These are phyloP conservation scores for Leptodontidium sp. DNA, from an alignment of 2,329 filamentous ascomycete species.

Conservation along the genomic window DNA sequence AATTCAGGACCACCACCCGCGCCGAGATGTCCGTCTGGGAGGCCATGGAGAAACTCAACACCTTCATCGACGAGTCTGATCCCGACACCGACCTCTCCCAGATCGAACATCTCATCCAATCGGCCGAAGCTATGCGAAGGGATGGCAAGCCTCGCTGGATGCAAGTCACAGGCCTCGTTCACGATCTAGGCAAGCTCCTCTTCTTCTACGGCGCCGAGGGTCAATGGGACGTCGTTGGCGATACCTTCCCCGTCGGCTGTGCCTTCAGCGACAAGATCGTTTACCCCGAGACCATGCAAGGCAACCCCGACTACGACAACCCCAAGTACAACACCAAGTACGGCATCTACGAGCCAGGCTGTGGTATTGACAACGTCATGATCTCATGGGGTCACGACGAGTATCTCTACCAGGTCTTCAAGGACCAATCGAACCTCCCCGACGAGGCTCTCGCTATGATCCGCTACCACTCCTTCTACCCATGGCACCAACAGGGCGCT, in stretches of 20 bases:
- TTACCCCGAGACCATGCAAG: constrained; percentile 78
- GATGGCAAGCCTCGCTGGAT: constrained; percentile 87
- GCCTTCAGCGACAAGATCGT: constrained; percentile 80
- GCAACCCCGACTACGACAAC: constrained; percentile 78
- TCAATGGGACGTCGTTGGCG: constrained; percentile 93
- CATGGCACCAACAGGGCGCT: constrained; percentile 85
- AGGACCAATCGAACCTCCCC: constrained; percentile 81
- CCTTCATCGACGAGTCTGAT: constrained; percentile 88
- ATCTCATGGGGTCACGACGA: constrained; percentile 91
- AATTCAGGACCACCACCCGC: constrained; percentile 71
- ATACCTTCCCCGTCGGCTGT: constrained; percentile 83
- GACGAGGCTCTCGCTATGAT: constrained; percentile 91
- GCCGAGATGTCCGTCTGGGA: constrained; percentile 85
- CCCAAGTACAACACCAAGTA: constrained; percentile 77
- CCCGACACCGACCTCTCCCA: constrained; percentile 87
- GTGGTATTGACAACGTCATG: constrained; percentile 88
- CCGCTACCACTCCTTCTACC: constrained; percentile 90
- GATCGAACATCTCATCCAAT: constrained; percentile 89
- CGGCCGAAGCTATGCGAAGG: constrained; percentile 86
- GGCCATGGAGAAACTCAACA: constrained; percentile 92
- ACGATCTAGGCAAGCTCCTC: constrained; percentile 82
- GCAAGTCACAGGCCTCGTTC: constrained; percentile 79
- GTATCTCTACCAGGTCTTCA: constrained; percentile 86
- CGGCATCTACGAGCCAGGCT: constrained; percentile 82
- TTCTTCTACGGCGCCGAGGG: constrained; percentile 85